Evolutionary conservation across 495 filamentous ascomycete species (phyloP).

Genomic region (Clohesyomyces aquaticus): DNA sequence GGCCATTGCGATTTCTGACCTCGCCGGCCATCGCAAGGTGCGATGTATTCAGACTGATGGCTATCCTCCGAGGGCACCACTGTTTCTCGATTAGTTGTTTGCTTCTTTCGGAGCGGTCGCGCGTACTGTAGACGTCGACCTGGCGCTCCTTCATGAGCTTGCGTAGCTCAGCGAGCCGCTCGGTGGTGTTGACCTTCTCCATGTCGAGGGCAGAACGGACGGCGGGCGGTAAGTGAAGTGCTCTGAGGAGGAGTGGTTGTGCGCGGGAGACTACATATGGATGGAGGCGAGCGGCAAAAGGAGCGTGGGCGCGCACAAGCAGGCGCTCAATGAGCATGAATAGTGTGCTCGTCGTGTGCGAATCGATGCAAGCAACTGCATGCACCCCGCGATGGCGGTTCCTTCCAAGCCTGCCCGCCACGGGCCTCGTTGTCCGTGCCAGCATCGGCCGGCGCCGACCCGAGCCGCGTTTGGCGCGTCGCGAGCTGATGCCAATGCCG

Average conservation of each 20-base stretch:
- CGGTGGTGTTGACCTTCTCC: conserved; percentile 78
- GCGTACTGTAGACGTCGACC: conserved; percentile 91
- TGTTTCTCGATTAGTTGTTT: conserved; percentile 46
- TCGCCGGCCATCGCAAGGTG: conserved; percentile 87
- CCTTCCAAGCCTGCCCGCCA: neutral
- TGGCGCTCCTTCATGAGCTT: conserved; percentile 85
- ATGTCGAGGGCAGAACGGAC: conserved; percentile 62
- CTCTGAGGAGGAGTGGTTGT: conserved; percentile 3
- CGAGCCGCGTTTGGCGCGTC: neutral
- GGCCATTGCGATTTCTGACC: conserved; percentile 53
- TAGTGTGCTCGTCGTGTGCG: neutral
- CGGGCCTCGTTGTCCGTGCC: conserved; percentile 1
- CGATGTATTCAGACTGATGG: conserved; percentile 98
- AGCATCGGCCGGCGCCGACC: neutral
- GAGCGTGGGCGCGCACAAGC: conserved; percentile 24
- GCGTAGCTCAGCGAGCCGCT: conserved; percentile 75
- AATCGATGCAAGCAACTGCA: neutral
- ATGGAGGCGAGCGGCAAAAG: neutral
- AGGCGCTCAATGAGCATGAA: conserved; percentile 18
- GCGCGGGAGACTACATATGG: conserved; percentile 33
- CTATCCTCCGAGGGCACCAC: conserved; percentile 97
- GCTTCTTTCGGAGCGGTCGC: neutral
- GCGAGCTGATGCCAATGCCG: too few relatives aligned
- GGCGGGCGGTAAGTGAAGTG: conserved; percentile 36
- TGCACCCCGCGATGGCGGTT: conserved; percentile 12